A percentile compares a stretch with the other conserved stretches of the same genome.
Conservation (phyloP, 345 rosid species). For the Moricandia arvensis region DNA sequence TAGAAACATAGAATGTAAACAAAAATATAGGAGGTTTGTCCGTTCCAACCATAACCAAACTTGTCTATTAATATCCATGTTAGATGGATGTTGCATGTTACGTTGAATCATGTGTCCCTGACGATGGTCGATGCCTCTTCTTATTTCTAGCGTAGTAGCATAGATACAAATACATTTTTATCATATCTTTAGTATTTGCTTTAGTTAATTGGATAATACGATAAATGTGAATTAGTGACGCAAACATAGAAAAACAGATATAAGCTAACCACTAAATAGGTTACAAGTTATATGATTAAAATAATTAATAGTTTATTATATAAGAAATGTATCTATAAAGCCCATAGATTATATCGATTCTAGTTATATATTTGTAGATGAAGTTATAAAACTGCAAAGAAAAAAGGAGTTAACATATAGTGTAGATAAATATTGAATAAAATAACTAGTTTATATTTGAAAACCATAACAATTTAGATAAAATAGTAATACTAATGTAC, state of each 20-base stretch:
- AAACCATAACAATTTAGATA: slow-evolving; percentile 9
- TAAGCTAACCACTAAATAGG: background rate
- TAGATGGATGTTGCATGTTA: slow-evolving; percentile 27
- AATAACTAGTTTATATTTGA: background rate
- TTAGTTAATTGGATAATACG: background rate
- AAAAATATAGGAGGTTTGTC: slow-evolving; percentile 22
- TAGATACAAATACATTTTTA: background rate
- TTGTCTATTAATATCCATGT: slow-evolving; percentile 19
- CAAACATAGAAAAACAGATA: background rate
- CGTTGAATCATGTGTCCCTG: slow-evolving; percentile 26
- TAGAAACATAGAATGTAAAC: slow-evolving; percentile 27
- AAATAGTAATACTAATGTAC: background rate
- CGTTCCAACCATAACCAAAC: slow-evolving; percentile 34
- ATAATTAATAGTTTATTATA: background rate
- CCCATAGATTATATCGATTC: background rate
- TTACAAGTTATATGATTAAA: background rate
- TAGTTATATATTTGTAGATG: background rate
- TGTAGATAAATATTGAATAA: background rate
- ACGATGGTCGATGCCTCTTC: background rate
- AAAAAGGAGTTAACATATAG: background rate
- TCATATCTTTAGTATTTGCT: background rate
- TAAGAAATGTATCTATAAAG: background rate
- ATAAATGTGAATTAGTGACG: background rate
- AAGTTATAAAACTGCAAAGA: background rate
- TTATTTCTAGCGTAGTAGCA: background rate